Conservation (phyloP, 1,139 yeast species). For the Candida gigantensis region DNA sequence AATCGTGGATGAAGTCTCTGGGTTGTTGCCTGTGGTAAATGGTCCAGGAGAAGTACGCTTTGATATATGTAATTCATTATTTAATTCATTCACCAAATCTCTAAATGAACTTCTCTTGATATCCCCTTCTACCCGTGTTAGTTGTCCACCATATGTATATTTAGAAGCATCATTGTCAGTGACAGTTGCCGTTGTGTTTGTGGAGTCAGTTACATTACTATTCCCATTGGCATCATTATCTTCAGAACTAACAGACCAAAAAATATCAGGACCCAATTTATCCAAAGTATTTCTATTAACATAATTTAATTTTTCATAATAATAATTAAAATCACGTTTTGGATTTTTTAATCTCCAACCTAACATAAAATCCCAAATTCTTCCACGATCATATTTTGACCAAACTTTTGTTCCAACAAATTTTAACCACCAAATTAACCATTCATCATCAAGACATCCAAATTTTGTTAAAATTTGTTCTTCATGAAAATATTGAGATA, state of each 20-base stretch:
- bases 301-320: conserved; percentile 33
- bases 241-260: conserved; percentile 35
- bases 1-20: conserved; percentile 3
- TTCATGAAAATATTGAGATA: conserved; percentile 74
- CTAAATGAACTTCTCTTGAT: conserved; percentile 29
- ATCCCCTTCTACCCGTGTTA: neutral
- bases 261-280: conserved; percentile 47
- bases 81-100: conserved; percentile 34
- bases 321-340: conserved; percentile 33
- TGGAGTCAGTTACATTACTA: too few species aligned
- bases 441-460: conserved; percentile 74
- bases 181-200: conserved; percentile 7
- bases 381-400: conserved; percentile 78
- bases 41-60: conserved; percentile 4
- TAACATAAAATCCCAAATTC: conserved; percentile 83
- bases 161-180: neutral
- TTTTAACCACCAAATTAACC: conserved; percentile 95
- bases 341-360: conserved; percentile 69
- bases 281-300: conserved; percentile 22
- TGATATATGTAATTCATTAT: conserved; percentile 14
- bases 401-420: conserved; percentile 90
- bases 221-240: conserved; percentile 11
- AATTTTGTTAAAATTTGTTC: conserved; percentile 71
- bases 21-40: conserved; percentile 1
- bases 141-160: neutral